Evolutionary conservation across 805 yeast species (phyloP), one percentile per base, ranked within the genome.

Genomic region (Wickerhamiella vanderwaltii): DNA sequence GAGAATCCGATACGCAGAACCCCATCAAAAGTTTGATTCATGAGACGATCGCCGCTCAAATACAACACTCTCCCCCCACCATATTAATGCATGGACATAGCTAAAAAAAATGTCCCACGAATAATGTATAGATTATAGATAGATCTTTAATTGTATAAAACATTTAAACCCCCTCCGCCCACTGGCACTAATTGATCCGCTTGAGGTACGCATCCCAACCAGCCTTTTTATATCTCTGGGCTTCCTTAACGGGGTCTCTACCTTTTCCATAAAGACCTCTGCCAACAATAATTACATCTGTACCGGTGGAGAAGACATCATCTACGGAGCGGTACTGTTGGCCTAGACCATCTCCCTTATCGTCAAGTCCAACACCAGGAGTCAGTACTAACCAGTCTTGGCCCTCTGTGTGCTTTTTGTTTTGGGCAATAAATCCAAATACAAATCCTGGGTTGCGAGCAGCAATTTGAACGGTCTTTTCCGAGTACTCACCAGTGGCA

Each of bases 331-430:
- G 73, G 62, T 91, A 91, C 63, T 91, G 97, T 62, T 91, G 99
- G 18, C 99, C 99, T 47, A 91, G 69, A 1, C 79, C 75, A 59
- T 91, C 99, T 12, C 97, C 96, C 60, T 80, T 91, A 57, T 88
- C 97, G 57, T 88, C 98, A 40, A 91, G 70, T 2, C 97, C 97
- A 29, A 91, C 98, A 47, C 99, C 99, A 0, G 99, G 99, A 1
- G 98, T 88, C 91, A 91, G 79, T 45, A 87, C 75, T 30, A 91
- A 63, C 95, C 96, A 91, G 63, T 91, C 98, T 54, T 81, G 87
- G 53, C 78, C 91, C 2, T 72, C 78, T 33, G 71, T 69, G 12
- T 87, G 52, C 83, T 87, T 82, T 45, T 78, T 77, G 55, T 73
- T 72, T 59, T 86, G 96, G 0, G 98, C 96, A 63, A 91, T 91